A percentile compares a stretch with the other conserved stretches of the same genome.
Conservation (phyloP, 495 filamentous ascomycete genomes). For the Schizothecium vesticola region DNA sequence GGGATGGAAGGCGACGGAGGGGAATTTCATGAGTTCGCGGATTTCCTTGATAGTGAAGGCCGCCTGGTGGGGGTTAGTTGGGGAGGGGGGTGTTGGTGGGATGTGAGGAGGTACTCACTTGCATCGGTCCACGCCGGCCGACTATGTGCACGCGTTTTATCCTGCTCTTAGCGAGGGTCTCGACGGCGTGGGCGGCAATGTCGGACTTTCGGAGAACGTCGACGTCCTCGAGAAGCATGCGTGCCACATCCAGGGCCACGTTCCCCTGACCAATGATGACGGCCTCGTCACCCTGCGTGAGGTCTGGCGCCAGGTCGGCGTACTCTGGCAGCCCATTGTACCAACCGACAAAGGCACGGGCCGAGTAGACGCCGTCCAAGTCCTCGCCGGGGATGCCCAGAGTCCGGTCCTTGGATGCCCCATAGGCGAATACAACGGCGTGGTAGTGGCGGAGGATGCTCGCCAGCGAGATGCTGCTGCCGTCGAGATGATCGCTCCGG, state of each 20-base stretch:
- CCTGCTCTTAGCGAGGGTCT: slow-evolving; percentile 63
- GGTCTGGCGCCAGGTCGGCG: slow-evolving; percentile 66
- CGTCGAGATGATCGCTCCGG: slow-evolving; percentile 34
- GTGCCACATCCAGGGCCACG: slow-evolving; percentile 88
- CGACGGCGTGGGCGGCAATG: slow-evolving; percentile 77
- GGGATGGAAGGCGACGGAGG: slow-evolving; percentile 63
- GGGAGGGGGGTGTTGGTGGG: not conserved
- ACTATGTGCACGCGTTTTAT: slow-evolving; percentile 78
- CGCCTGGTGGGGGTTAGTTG: slow-evolving; percentile 46
- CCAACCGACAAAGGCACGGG: slow-evolving; percentile 94
- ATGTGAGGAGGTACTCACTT: slow-evolving; percentile 43
- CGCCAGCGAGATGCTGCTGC: slow-evolving; percentile 58
- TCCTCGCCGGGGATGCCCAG: slow-evolving; percentile 78
- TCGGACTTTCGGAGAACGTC: slow-evolving; percentile 74
- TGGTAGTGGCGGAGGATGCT: slow-evolving; percentile 78
- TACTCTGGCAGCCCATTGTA: slow-evolving; percentile 93
- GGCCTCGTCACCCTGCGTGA: slow-evolving; percentile 74
- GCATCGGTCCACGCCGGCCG: slow-evolving; percentile 80
- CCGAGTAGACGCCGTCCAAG: slow-evolving; percentile 73
- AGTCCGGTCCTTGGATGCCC: slow-evolving; percentile 73
- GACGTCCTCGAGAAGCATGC: slow-evolving; percentile 72
- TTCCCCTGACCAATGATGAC: slow-evolving; percentile 93
- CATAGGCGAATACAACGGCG: slow-evolving; percentile 88
- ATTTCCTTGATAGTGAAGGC: slow-evolving; percentile 93
- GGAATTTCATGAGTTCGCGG: slow-evolving; percentile 79